Percentiles rank a stretch among this genome's conserved stretches.
phyloP scores from a whole-genome alignment of 805 yeast genomes.

The Starmerella bacillaris region DNA sequence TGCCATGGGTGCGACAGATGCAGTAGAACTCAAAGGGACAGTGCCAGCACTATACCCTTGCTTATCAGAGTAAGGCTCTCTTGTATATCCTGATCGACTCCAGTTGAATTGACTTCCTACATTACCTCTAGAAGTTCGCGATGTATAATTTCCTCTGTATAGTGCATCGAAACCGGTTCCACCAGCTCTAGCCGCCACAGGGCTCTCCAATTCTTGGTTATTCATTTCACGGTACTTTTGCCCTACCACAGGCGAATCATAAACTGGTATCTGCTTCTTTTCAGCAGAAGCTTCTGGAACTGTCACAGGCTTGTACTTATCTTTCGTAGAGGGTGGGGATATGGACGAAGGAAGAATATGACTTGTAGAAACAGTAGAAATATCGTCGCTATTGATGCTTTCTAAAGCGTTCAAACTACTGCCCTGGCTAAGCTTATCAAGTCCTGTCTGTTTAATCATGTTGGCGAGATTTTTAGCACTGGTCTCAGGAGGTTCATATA shows the following conservation, averaged over 20 bases:
- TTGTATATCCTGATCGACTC: background rate
- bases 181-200: background rate
- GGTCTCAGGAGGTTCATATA: conserved; percentile 37
- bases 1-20: conserved; percentile 6
- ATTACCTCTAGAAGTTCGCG: background rate
- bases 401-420: conserved; percentile 5
- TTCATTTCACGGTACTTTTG: conserved; percentile 2
- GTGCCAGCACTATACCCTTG: background rate
- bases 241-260: conserved; percentile 19
- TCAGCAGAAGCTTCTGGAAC: conserved; percentile 11
- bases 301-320: conserved; percentile 44
- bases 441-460: conserved; percentile 48
- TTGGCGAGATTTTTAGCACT: conserved; percentile 49
- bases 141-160: too few relatives aligned
- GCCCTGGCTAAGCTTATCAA: conserved; percentile 16
- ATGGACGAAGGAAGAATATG: conserved; percentile 68
- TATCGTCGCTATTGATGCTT: conserved; percentile 27
- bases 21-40: background rate
- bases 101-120: background rate
- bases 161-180: too few relatives aligned
- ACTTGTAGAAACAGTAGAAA: conserved; percentile 16
- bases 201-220: background rate
- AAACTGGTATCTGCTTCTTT: conserved; percentile 11
- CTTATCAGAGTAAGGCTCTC: too few relatives aligned
- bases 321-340: conserved; percentile 82